Evolutionary conservation across 495 filamentous ascomycete genomes (phyloP).

Genomic region (Haplographium delicatum): DNA sequence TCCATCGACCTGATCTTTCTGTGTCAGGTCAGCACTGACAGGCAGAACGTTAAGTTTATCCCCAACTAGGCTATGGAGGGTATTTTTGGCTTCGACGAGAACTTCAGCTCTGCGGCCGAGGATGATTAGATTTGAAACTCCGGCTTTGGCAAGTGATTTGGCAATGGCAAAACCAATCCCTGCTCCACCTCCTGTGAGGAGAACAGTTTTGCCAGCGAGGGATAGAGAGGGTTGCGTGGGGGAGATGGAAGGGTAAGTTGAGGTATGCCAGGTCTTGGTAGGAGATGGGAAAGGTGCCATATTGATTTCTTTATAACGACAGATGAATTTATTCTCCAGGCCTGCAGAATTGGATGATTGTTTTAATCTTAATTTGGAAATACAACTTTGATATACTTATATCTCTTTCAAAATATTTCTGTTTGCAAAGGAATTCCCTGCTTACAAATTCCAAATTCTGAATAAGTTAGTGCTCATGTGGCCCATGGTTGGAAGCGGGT

Average conservation of each 20-base stretch:
- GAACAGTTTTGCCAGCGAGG: conserved; percentile 33
- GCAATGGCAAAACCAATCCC: conserved; percentile 31
- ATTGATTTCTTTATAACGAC: no score
- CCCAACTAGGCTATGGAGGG: background rate
- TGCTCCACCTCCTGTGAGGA: conserved; percentile 39
- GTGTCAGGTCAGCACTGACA: background rate
- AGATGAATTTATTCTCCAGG: no score
- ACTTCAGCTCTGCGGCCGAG: conserved; percentile 19
- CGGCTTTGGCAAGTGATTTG: conserved; percentile 20
- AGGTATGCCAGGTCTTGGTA: conserved; percentile 24
- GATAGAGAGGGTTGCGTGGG: conserved; percentile 35
- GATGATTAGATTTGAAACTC: conserved; percentile 5
- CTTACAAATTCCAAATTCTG: no score
- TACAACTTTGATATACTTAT: no score
- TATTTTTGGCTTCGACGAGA: background rate
- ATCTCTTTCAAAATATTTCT: no score
- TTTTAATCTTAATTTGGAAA: no score
- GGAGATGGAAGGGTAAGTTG: conserved; percentile 37
- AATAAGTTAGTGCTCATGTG: no score
- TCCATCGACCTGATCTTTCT: background rate
- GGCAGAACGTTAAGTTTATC: no score
- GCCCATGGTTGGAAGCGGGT: no score
- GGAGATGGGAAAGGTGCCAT: background rate
- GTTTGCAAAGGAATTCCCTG: no score
- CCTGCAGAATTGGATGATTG: no score